Base-by-base conservation (phyloP, 345 rosid genomes). In the Brassica cretica region DNA sequence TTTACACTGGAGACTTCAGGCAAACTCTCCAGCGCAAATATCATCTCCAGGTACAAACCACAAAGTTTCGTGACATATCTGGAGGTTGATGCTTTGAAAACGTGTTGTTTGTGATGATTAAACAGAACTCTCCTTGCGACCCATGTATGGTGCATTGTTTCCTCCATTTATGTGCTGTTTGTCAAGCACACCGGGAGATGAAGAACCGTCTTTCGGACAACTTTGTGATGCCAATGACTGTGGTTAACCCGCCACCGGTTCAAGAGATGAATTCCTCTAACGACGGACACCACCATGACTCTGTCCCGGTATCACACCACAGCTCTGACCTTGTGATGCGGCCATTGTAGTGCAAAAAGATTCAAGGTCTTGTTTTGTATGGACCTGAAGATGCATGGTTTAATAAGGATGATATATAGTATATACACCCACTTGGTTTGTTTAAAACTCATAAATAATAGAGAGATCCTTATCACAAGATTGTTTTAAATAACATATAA, bases 181-280 rank as follows among this genome's bases (percentile, higher is more conserved):
- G 93, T 76, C 92, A 90, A 80, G 95, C 88, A 84, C 97, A 92
- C 83, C 83, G 95, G 32, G 93, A 92, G 88, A 92, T 89, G 97
- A 88, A 90, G 85, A 84, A 86, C 53, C 93, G 88, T 27, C 89
- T 89, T 60, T 86, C 95, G 0, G 97, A 95, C 15, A 84, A 91
- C 82, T 84, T 85, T 25, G 91, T 84, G 46, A 87, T 91, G 94
- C 95, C 98, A 6, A 92, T 91, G 96, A 88, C 99, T 4, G 75
- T 95, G 0, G 89, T 95, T 83, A 91, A 91, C 70, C 93, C 99
- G 30, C 96, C 99, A 12, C 94, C 89, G 7, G 87, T 88, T 81
- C 99, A 92, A 74, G 92, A 91, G 84, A 93, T 93, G 98, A 89
- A 70, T 70, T 73, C 93, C 32, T 80, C 83, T 24, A 63, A 11